A percentile compares a stretch with the other conserved stretches of the same genome.
Evolutionary conservation across 495 filamentous ascomycete genomes (phyloP).

Genomic region (Staphylotrichum tortipilum): DNA sequence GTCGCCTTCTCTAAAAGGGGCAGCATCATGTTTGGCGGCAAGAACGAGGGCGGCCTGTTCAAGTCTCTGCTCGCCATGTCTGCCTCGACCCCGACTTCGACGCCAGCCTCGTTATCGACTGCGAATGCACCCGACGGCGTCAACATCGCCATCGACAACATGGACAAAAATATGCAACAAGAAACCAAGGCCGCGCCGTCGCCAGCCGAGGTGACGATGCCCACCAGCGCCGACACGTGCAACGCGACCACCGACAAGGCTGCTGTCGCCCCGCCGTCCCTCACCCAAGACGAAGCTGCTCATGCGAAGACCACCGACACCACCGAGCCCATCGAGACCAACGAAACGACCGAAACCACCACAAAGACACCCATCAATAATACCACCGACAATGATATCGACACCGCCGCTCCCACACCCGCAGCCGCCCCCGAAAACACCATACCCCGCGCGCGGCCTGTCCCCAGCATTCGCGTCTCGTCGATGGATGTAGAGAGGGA

Average conservation of each 20-base stretch:
- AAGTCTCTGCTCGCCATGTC: slow-evolving; percentile 8
- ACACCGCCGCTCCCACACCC: too few species aligned
- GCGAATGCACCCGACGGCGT: too few species aligned
- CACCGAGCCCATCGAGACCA: not conserved
- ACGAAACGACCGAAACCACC: too few species aligned
- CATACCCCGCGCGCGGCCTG: slow-evolving; percentile 12
- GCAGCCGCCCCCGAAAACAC: too few species aligned
- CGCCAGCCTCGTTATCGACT: too few species aligned
- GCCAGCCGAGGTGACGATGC: slow-evolving; percentile 1
- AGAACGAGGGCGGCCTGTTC: slow-evolving; percentile 27
- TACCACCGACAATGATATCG: too few species aligned
- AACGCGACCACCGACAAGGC: not conserved
- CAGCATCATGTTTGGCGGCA: slow-evolving; percentile 56
- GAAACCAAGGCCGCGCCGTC: not conserved
- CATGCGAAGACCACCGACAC: too few species aligned
- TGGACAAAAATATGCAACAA: too few species aligned
- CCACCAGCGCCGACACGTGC: not conserved
- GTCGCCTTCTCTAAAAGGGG: slow-evolving; percentile 52
- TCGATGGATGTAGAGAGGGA: slow-evolving; percentile 78
- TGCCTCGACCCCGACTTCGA: not conserved
- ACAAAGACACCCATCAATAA: too few species aligned
- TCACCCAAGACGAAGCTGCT: too few species aligned
- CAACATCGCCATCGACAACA: too few species aligned
- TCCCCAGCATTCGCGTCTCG: slow-evolving; percentile 46
- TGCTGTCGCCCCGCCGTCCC: too few species aligned